Evolutionary conservation across 2,329 filamentous ascomycete genomes (phyloP), one percentile per base, ranked within the genome.

Genomic region (Neoascochyta sp.): DNA sequence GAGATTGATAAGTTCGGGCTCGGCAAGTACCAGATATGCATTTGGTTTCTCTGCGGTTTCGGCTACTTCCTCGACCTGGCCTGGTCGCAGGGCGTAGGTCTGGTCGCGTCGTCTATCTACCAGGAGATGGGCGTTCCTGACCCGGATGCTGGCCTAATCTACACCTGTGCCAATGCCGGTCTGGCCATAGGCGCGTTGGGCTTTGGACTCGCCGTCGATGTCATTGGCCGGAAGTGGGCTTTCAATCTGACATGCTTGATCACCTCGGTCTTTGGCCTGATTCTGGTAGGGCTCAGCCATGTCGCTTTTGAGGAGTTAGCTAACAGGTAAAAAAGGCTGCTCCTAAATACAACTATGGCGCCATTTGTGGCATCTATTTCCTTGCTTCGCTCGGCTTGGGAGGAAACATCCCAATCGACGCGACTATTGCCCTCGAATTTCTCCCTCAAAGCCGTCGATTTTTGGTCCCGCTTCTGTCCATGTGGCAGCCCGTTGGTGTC

Each of bases 11-110:
- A 51, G n/a, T 54, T 56, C 15, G 52, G 52, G 7, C 40, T 56
- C 26, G 50, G 52, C 9, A 42, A 26, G 21, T 56, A 56, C 18
- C 52, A 56, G 16, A 45, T 54, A 39, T 56, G 52, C 27, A 54
- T 56, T 28, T 56, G 52, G 52, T 52, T 56, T 17, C 49, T 56
- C 7, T 56, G 52, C 27, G 52, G 52, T 9, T 56, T 56, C 24
- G 52, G 52, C 12, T 56, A 56, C 27, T 56, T 56, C 20, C 36
- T 56, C 15, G 52, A 56, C 17, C 37, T 55, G n/a, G 50, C 52
- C n/a, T 55, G 52, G 52, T 34, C 50, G 9, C 50, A 56, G 19
- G 50, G 52, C 27, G 50, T 56, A 5, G 52, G 52, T 15, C 25
- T 56, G 16, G 49, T 51, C 15, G 40, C 49, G 2, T 43, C 48